These are phyloP conservation scores for Nigrograna mackinnonii DNA, from an alignment of 2,329 filamentous ascomycete genomes.

Conservation along the genomic window DNA sequence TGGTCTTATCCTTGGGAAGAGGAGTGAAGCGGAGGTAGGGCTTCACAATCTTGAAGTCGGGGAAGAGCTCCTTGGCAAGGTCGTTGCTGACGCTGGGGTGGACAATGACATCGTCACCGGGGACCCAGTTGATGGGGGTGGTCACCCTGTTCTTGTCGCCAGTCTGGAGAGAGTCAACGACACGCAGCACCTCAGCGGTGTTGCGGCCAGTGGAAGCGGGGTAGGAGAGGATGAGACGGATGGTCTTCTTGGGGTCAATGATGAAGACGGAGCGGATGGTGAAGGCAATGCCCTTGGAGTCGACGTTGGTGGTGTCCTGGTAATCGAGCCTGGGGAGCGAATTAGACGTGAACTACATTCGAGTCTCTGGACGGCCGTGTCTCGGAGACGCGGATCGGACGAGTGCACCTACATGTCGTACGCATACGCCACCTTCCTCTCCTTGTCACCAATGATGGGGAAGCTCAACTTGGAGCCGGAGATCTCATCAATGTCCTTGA, in stretches of 20 bases:
- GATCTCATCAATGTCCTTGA: conserved; percentile 58
- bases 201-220: conserved; percentile 64
- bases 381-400: conserved; percentile 4
- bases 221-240: conserved; percentile 65
- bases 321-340: conserved; percentile 48
- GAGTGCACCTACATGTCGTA: conserved; percentile 52
- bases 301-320: conserved; percentile 62
- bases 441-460: conserved; percentile 59
- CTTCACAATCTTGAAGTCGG: conserved; percentile 64
- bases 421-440: conserved; percentile 54
- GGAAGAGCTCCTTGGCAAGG: conserved; percentile 62
- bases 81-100: conserved; percentile 62
- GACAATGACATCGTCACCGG: conserved; percentile 64
- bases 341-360: conserved; percentile 3
- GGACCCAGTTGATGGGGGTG: conserved; percentile 66
- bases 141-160: conserved; percentile 64
- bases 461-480: conserved; percentile 51
- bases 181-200: conserved; percentile 56
- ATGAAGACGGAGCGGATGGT: conserved; percentile 68
- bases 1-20: conserved; percentile 61
- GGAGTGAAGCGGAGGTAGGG: conserved; percentile 65
- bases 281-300: conserved; percentile 61
- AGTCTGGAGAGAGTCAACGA: conserved; percentile 57
- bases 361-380: conserved; percentile 9
- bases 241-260: conserved; percentile 68